Percentiles rank a stretch among this genome's conserved stretches.
Evolutionary conservation across 441 rosid species (phyloP).

Genomic region (Breynia disticha): DNA sequence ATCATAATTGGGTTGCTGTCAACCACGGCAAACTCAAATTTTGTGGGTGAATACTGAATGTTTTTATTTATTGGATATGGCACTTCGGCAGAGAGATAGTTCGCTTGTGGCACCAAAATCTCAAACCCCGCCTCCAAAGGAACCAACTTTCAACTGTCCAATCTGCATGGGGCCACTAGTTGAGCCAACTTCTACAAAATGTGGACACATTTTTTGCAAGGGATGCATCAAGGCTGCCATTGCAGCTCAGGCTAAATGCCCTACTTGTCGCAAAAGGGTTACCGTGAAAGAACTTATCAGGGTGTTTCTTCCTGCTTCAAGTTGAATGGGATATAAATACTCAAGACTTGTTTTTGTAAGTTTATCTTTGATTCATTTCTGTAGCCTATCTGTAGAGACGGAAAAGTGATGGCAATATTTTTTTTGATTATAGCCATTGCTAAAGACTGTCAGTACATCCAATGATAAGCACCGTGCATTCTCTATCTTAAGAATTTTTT

Average conservation of each 20-base stretch:
- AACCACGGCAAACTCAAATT: too few species aligned
- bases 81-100: constrained; percentile 35
- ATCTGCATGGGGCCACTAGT: constrained; percentile 71
- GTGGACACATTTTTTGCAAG: constrained; percentile 95
- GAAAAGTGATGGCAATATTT: too few species aligned
- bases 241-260: constrained; percentile 56
- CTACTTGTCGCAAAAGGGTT: constrained; percentile 73
- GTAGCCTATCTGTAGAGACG: too few species aligned
- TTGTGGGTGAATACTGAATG: too few species aligned
- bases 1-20: too few species aligned
- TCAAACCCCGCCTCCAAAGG: constrained; percentile 38
- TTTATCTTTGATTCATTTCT: constrained; percentile 9
- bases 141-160: constrained; percentile 74
- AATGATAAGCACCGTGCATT: too few species aligned
- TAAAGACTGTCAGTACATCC: too few species aligned
- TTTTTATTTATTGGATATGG: neutral
- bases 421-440: too few species aligned
- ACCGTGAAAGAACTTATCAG: constrained; percentile 54
- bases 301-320: constrained; percentile 76
- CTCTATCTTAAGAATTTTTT: too few species aligned
- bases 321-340: constrained; percentile 26
- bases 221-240: constrained; percentile 60
- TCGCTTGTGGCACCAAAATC: constrained; percentile 4
- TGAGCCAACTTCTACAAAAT: constrained; percentile 75
- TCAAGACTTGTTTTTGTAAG: constrained; percentile 27